phyloP scores from a whole-genome alignment of 2,329 filamentous ascomycete species.

The Fusarium vanettenii region DNA sequence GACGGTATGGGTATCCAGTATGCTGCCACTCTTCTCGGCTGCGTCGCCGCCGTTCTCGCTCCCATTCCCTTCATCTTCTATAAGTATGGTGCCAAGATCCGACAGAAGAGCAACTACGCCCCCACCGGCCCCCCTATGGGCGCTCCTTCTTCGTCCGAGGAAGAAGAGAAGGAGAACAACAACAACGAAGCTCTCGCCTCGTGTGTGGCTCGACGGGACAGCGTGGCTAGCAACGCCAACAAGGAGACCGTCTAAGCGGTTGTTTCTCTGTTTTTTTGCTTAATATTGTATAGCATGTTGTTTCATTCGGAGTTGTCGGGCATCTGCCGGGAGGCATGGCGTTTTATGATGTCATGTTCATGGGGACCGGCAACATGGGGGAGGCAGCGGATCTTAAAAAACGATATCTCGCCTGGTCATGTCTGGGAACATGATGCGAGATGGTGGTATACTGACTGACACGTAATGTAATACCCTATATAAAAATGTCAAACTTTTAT shows the following conservation, averaged over 20 bases:
- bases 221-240: slow-evolving; percentile 20
- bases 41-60: slow-evolving; percentile 66
- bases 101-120: slow-evolving; percentile 66
- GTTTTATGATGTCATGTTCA: slow-evolving; percentile 22
- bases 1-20: slow-evolving; percentile 71
- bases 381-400: slow-evolving; percentile 8
- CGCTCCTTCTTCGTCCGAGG: slow-evolving; percentile 17
- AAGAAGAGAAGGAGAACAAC: slow-evolving; percentile 30
- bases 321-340: slow-evolving; percentile 9
- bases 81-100: slow-evolving; percentile 68
- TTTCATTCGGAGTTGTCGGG: neutral
- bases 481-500: neutral
- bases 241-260: slow-evolving; percentile 36
- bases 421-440: slow-evolving; percentile 7
- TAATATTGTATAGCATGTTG: slow-evolving; percentile 1
- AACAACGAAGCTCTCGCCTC: slow-evolving; percentile 39
- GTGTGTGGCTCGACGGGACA: slow-evolving; percentile 35
- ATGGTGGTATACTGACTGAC: slow-evolving; percentile 2
- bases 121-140: slow-evolving; percentile 53
- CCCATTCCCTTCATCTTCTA: slow-evolving; percentile 74
- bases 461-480: slow-evolving; percentile 27
- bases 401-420: slow-evolving; percentile 12
- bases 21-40: slow-evolving; percentile 71
- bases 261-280: neutral
- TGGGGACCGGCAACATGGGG: slow-evolving; percentile 15